Percentiles rank a stretch among this genome's conserved stretches.
phyloP scores from a whole-genome alignment of 2,329 filamentous ascomycete genomes.

The Colletotrichum tofieldiae region DNA sequence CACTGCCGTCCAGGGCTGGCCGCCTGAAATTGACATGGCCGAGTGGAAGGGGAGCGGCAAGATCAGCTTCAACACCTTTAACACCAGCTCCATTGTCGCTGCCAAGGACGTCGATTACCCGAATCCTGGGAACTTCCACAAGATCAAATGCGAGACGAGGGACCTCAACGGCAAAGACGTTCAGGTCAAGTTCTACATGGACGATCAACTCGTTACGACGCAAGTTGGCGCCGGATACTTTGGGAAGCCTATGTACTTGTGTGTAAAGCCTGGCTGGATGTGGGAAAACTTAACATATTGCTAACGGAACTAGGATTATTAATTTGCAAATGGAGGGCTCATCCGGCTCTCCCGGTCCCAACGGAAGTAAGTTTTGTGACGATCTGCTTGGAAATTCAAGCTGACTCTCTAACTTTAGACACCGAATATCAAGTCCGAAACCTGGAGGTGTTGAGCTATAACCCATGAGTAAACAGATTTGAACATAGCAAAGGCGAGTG shows the following conservation, averaged over 20 bases:
- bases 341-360: conserved; percentile 59
- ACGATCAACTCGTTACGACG: conserved; percentile 63
- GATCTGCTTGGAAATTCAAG: background rate
- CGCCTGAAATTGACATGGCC: conserved; percentile 73
- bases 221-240: conserved; percentile 67
- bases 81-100: conserved; percentile 62
- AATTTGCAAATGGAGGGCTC: conserved; percentile 64
- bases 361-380: conserved; percentile 28
- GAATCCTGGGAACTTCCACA: conserved; percentile 63
- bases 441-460: conserved; percentile 24
- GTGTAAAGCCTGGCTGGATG: conserved; percentile 41
- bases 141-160: conserved; percentile 64
- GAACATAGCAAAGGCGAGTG: background rate
- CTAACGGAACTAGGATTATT: conserved; percentile 55
- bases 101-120: conserved; percentile 65
- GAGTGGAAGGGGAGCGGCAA: conserved; percentile 74
- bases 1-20: conserved; percentile 69
- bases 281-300: background rate
- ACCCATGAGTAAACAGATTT: background rate
- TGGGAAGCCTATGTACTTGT: conserved; percentile 63
- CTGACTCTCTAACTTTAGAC: conserved; percentile 4
- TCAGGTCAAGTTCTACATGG: conserved; percentile 68
- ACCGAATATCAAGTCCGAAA: conserved; percentile 34
- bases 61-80: conserved; percentile 71
- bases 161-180: conserved; percentile 68